Percentiles rank a stretch among this genome's conserved stretches.
Conservation (phyloP, 2,329 filamentous ascomycete species). For the Diplodia mutila region DNA sequence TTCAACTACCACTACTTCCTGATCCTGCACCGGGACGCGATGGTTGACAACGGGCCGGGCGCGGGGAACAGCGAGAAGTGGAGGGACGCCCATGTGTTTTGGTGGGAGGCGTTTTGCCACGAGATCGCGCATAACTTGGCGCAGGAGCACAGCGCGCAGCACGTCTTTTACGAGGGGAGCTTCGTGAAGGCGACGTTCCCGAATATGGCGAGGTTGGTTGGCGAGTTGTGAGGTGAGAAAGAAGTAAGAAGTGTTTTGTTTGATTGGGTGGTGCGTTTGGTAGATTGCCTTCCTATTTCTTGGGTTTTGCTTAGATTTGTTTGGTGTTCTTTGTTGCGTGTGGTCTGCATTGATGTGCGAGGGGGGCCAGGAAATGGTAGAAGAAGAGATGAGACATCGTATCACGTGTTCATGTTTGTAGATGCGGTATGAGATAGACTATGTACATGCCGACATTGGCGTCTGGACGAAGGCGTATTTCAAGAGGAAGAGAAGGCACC, state of each 20-base stretch:
- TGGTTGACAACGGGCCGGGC: too few species aligned
- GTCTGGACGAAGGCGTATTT: background rate
- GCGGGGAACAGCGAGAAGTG: constrained; percentile 4
- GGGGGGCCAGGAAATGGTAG: background rate
- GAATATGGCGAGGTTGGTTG: constrained; percentile 5
- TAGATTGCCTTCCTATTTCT: background rate
- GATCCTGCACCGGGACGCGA: constrained; percentile 68
- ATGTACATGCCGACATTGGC: background rate
- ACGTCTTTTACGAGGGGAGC: constrained; percentile 25
- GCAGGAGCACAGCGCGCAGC: constrained; percentile 58
- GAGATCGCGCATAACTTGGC: constrained; percentile 96
- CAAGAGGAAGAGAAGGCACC: background rate
- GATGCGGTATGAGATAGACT: background rate
- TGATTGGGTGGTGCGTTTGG: background rate
- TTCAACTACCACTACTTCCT: constrained; percentile 90
- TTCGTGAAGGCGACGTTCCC: constrained; percentile 25
- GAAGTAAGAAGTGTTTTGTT: too few species aligned
- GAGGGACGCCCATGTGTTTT: constrained; percentile 77
- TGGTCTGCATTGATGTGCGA: background rate
- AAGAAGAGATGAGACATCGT: background rate
- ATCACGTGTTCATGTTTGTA: background rate
- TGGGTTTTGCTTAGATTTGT: background rate
- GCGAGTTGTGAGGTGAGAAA: background rate
- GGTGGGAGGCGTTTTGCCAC: constrained; percentile 95
- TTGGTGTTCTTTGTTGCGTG: background rate